Conservation (phyloP, 148 eudicot species). For the Polygonum aviculare region DNA sequence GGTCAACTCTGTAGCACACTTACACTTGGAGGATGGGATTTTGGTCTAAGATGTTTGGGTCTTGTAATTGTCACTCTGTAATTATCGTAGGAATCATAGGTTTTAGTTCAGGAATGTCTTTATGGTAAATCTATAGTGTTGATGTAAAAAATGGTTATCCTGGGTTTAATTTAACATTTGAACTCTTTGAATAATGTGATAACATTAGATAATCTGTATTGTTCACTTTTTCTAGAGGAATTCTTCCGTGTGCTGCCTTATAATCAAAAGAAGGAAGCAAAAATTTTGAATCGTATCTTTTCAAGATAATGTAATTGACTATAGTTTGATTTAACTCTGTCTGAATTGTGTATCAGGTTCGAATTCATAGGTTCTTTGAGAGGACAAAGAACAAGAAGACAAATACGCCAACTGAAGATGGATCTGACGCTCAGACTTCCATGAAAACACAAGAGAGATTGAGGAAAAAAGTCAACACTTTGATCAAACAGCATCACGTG, state of each 20-base stretch:
- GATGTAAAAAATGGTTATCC: background rate
- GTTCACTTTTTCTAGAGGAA: background rate
- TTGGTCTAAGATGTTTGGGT: background rate
- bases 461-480: slow-evolving; percentile 9
- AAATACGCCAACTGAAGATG: slow-evolving; percentile 1
- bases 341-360: slow-evolving; percentile 8
- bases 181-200: background rate
- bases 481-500: slow-evolving; percentile 8
- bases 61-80: background rate
- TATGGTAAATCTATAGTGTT: background rate
- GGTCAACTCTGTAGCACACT: background rate
- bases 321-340: background rate
- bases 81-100: background rate
- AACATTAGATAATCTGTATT: background rate
- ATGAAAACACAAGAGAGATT: slow-evolving; percentile 3
- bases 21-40: background rate
- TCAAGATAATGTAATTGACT: background rate
- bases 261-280: background rate
- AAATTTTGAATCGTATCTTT: background rate
- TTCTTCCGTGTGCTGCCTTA: background rate
- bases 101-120: background rate
- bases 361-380: slow-evolving; percentile 10
- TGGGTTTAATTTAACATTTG: background rate
- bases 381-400: slow-evolving; percentile 1
- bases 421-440: background rate